phyloP scores from a whole-genome alignment of 2,329 filamentous ascomycete species.

The Mycosphaerella arachidis region DNA sequence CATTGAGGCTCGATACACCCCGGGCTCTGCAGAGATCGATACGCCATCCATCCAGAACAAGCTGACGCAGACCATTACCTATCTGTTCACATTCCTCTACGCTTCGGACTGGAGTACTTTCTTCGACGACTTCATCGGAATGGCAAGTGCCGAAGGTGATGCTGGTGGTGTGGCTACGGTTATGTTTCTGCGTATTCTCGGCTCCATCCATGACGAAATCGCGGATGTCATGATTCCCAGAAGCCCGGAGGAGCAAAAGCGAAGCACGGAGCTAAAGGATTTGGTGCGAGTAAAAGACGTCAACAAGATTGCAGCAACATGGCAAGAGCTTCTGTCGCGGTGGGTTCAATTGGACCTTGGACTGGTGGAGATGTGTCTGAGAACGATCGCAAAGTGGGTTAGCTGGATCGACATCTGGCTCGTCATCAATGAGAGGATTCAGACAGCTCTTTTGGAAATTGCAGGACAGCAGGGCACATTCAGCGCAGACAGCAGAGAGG shows the following conservation, averaged over 20 bases:
- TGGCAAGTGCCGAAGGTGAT: conserved; percentile 61
- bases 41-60: conserved; percentile 85
- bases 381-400: conserved; percentile 93
- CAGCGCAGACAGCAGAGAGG: conserved; percentile 54
- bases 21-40: conserved; percentile 56
- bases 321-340: conserved; percentile 81
- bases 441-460: conserved; percentile 78
- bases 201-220: conserved; percentile 94
- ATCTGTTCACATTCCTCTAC: conserved; percentile 85
- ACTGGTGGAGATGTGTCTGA: conserved; percentile 82
- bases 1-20: conserved; percentile 68
- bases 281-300: conserved; percentile 81
- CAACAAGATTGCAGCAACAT: conserved; percentile 79
- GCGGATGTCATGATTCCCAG: conserved; percentile 84
- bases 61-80: conserved; percentile 90
- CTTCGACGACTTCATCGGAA: conserved; percentile 78
- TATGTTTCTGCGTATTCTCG: conserved; percentile 82
- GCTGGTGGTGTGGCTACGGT: conserved; percentile 65
- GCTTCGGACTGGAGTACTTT: conserved; percentile 81
- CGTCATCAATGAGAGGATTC: conserved; percentile 84
- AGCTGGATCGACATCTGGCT: conserved; percentile 98
- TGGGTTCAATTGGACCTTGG: conserved; percentile 65
- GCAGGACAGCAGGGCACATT: conserved; percentile 65
- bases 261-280: conserved; percentile 88
- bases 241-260: conserved; percentile 71